These are phyloP conservation scores for Coniophora puteana DNA, from an alignment of 1,284 basidiomycete species.

Conservation along the genomic window DNA sequence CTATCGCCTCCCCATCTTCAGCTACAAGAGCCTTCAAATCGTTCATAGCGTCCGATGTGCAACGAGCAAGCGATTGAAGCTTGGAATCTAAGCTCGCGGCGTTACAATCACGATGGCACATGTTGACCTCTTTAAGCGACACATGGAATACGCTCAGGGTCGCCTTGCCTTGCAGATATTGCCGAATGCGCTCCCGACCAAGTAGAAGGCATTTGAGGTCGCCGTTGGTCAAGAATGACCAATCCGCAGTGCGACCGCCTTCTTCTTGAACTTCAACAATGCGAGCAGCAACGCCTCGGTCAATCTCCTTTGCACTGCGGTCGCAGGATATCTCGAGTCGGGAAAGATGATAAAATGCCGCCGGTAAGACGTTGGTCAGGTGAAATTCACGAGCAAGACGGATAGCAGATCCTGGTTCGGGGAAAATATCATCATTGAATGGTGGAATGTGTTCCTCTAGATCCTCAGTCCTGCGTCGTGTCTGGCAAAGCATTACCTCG, in stretches of 20 bases:
- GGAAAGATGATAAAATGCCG: constrained; percentile 12
- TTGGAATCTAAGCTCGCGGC: too few relatives aligned
- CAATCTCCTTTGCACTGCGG: neutral
- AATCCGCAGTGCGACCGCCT: neutral
- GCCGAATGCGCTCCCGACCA: too few relatives aligned
- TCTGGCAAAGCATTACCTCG: neutral
- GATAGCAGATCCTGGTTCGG: constrained; percentile 8
- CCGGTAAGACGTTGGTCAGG: constrained; percentile 8
- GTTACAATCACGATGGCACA: too few relatives aligned
- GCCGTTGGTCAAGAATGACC: neutral
- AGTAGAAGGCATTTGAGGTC: neutral
- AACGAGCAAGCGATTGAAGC: too few relatives aligned
- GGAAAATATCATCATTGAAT: neutral
- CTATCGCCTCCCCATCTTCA: too few relatives aligned
- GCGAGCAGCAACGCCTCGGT: neutral
- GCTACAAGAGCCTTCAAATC: too few relatives aligned
- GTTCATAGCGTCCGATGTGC: too few relatives aligned
- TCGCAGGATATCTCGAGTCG: neutral
- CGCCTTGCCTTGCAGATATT: too few relatives aligned
- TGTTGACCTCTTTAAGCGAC: too few relatives aligned
- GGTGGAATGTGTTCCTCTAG: neutral
- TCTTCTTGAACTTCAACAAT: neutral
- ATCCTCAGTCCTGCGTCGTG: neutral
- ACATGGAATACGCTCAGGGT: too few relatives aligned
- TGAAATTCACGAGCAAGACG: constrained; percentile 9